phyloP scores from a whole-genome alignment of 2,329 filamentous ascomycete genomes.

The Alternaria longipes region DNA sequence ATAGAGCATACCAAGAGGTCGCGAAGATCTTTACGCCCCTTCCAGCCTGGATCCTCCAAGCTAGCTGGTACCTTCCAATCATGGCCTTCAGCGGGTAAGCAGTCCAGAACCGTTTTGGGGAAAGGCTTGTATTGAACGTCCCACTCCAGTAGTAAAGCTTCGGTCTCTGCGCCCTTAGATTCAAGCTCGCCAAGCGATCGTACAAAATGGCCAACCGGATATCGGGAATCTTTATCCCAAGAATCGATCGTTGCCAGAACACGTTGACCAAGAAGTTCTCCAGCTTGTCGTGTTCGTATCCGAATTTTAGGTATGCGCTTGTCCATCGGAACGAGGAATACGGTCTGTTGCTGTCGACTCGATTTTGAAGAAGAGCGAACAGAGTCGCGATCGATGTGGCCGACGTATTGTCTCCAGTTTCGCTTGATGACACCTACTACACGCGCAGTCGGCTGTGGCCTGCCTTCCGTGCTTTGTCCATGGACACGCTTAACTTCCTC shows the following conservation, averaged over 20 bases:
- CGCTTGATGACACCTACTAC: conserved; percentile 93
- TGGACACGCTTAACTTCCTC: conserved; percentile 91
- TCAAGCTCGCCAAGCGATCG: conserved; percentile 92
- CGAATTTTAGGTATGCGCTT: conserved; percentile 97
- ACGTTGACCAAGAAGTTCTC: conserved; percentile 87
- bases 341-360: conserved; percentile 85
- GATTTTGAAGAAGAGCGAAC: conserved; percentile 77
- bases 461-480: conserved; percentile 76
- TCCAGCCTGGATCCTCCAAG: conserved; percentile 85
- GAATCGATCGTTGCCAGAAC: conserved; percentile 92
- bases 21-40: conserved; percentile 81
- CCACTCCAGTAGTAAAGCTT: conserved; percentile 91
- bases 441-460: conserved; percentile 87
- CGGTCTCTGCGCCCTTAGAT: conserved; percentile 96
- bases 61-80: conserved; percentile 90
- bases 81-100: conserved; percentile 88
- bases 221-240: conserved; percentile 92
- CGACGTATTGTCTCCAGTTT: conserved; percentile 98
- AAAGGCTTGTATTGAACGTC: conserved; percentile 98
- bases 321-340: conserved; percentile 97
- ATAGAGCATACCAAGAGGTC: conserved; percentile 94
- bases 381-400: conserved; percentile 89
- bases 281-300: conserved; percentile 87
- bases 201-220: conserved; percentile 93
- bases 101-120: conserved; percentile 93